Percentiles rank a stretch among this genome's conserved stretches.
phyloP scores from a whole-genome alignment of 352 stramenopile genomes.

The Globisporangium spinosum region DNA sequence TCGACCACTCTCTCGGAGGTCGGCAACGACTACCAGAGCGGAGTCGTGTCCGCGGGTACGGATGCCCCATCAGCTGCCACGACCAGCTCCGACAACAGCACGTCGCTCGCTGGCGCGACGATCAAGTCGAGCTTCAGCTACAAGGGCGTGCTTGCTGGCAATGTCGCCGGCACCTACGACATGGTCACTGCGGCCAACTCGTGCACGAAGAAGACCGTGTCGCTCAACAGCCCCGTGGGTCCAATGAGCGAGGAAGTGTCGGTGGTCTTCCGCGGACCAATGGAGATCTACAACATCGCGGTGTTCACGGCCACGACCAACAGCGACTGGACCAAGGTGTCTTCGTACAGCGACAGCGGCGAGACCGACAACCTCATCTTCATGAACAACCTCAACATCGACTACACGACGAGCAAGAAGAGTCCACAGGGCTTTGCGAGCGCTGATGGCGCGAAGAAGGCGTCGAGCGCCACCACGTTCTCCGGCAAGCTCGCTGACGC shows the following conservation, averaged over 20 bases:
- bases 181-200: constrained; percentile 34
- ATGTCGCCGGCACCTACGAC: constrained; percentile 37
- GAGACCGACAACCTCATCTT: constrained; percentile 51
- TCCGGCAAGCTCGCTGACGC: constrained; percentile 46
- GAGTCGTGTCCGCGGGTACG: constrained; percentile 11
- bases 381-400: constrained; percentile 63
- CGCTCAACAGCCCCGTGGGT: constrained; percentile 34
- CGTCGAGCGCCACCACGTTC: constrained; percentile 37
- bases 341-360: constrained; percentile 33
- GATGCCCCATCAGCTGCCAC: not conserved
- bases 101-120: constrained; percentile 33
- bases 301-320: constrained; percentile 33
- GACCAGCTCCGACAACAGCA: constrained; percentile 10
- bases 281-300: constrained; percentile 60
- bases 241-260: constrained; percentile 51
- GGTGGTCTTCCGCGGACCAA: constrained; percentile 54
- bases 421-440: constrained; percentile 48
- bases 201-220: constrained; percentile 34
- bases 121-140: constrained; percentile 55
- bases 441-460: constrained; percentile 27
- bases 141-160: constrained; percentile 33
- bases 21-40: constrained; percentile 18
- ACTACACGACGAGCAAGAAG: constrained; percentile 39
- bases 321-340: constrained; percentile 41
- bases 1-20: constrained; percentile 18